These are phyloP conservation scores for Arthrobotrys entomopaga DNA, from an alignment of 2,329 filamentous ascomycete species.

Conservation along the genomic window DNA sequence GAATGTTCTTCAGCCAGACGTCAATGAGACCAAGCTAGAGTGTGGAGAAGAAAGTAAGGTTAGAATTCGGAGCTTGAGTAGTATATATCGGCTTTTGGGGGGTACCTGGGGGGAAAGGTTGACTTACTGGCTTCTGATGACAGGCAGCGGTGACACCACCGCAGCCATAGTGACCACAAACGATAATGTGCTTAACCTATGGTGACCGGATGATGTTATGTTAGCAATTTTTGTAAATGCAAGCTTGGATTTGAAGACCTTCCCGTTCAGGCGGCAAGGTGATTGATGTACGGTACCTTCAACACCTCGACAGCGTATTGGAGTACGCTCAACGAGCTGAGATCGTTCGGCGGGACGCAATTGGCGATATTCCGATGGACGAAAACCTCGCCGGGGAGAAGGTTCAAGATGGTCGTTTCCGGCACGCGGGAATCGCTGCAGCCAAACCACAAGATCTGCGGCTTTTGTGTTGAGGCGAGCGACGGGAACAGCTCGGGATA, in stretches of 20 bases:
- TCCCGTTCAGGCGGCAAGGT: no score
- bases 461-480: constrained; percentile 59
- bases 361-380: constrained; percentile 93
- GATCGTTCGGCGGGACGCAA: constrained; percentile 77
- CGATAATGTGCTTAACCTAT: constrained; percentile 73
- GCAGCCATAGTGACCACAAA: constrained; percentile 76
- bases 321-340: constrained; percentile 79
- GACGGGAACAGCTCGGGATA: constrained; percentile 58
- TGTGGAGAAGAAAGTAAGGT: constrained; percentile 10
- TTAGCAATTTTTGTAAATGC: no score
- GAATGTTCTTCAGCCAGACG: constrained; percentile 70
- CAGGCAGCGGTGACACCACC: constrained; percentile 74
- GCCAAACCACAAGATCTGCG: constrained; percentile 78
- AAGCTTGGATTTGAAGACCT: no score
- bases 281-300: constrained; percentile 67
- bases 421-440: constrained; percentile 87
- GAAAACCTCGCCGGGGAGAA: constrained; percentile 85
- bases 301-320: constrained; percentile 80
- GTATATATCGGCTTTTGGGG: no score
- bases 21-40: constrained; percentile 68
- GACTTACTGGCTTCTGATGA: constrained; percentile 60
- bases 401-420: constrained; percentile 81
- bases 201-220: background rate
- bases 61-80: background rate
- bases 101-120: background rate